phyloP scores from a whole-genome alignment of 176 grass and related monocot genomes.

The Calamus simplicifolius region DNA sequence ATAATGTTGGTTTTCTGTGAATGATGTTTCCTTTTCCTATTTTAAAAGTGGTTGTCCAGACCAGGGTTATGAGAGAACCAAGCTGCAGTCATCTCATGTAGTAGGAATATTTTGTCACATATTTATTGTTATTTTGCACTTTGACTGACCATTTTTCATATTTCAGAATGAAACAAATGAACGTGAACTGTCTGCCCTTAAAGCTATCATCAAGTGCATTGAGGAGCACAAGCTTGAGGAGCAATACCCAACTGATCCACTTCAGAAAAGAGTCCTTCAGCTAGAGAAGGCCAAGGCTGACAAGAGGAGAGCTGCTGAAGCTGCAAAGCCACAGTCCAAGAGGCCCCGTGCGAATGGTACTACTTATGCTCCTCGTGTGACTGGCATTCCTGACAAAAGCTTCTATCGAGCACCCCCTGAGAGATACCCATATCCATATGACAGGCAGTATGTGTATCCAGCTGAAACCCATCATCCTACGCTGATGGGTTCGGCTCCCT shows the following conservation, averaged over 20 bases:
- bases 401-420: constrained; percentile 67
- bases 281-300: constrained; percentile 97
- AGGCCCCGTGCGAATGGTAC: constrained; percentile 61
- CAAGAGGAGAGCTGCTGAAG: constrained; percentile 77
- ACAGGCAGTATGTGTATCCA: constrained; percentile 57
- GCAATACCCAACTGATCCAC: constrained; percentile 66
- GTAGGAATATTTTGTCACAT: too few relatives aligned
- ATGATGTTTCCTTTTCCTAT: too few relatives aligned
- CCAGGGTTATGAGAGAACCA: too few relatives aligned
- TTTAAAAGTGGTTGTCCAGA: too few relatives aligned
- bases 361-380: constrained; percentile 36
- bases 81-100: too few relatives aligned
- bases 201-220: constrained; percentile 76
- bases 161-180: constrained; percentile 86
- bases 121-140: neutral
- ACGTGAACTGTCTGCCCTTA: constrained; percentile 63
- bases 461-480: constrained; percentile 52
- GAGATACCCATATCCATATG: constrained; percentile 52
- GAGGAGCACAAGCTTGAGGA: constrained; percentile 88
- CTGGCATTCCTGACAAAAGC: constrained; percentile 54
- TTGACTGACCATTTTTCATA: neutral
- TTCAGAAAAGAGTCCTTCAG: constrained; percentile 65
- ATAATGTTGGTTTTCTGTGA: too few relatives aligned
- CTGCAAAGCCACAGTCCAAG: constrained; percentile 81
- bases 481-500: constrained; percentile 35